These are phyloP conservation scores for Rubia yunnanensis DNA, from an alignment of 257 asterid genomes.

Conservation along the genomic window DNA sequence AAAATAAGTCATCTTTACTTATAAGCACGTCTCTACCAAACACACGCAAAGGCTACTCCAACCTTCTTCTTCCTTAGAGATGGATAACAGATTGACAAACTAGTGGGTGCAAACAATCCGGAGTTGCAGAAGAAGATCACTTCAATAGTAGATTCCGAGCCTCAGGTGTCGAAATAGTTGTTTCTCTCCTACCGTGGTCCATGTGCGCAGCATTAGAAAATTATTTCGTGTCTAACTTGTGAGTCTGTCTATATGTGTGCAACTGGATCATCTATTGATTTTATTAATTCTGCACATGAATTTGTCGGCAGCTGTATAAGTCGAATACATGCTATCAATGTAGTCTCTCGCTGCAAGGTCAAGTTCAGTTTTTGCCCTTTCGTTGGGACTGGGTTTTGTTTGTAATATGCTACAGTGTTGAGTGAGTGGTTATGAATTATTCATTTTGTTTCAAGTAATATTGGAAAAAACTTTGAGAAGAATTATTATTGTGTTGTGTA, in stretches of 20 bases:
- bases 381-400: neutral
- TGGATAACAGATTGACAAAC: constrained; percentile 75
- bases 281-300: neutral
- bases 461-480: too few relatives aligned
- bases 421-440: neutral
- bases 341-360: neutral
- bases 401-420: neutral
- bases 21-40: too few relatives aligned
- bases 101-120: constrained; percentile 91
- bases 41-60: constrained; percentile 98
- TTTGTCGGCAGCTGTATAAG: neutral
- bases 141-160: constrained; percentile 42
- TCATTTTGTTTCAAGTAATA: too few relatives aligned
- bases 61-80: constrained; percentile 89
- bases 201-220: constrained; percentile 3
- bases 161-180: constrained; percentile 17
- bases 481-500: too few relatives aligned
- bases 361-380: neutral
- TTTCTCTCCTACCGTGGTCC: constrained; percentile 6
- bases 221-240: neutral
- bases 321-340: neutral
- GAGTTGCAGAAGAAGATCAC: constrained; percentile 79
- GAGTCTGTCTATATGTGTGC: constrained; percentile 14
- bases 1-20: too few relatives aligned
- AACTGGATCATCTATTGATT: constrained; percentile 19